Base-by-base conservation (phyloP, 225 moss, liverwort and hornwort genomes). In the Takakia lepidozioides region DNA sequence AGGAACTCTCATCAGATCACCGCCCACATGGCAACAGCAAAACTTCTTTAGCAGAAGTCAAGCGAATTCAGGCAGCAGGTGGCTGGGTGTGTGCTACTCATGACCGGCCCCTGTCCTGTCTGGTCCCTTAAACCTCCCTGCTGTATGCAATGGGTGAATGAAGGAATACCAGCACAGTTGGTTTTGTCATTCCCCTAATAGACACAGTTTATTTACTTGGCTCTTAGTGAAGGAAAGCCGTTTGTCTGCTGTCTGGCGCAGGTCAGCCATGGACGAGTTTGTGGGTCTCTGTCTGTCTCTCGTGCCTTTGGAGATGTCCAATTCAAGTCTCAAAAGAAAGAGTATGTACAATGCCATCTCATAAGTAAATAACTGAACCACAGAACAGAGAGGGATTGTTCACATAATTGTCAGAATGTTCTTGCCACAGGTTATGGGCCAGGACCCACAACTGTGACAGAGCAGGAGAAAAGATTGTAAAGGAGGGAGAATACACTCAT, bases 221-320 rank as follows among this genome's bases (percentile, higher is more conserved):
- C n/a, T 38, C 15, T 54, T 19, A 20, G 14, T 26, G 16, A 54
- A 11, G 19, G 13, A 20, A 2, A 36, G 32, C 4, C 7, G 10
- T 38, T 36, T 17, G 29, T 17, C 20, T 17, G 32, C 29, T 38
- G 17, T 36, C 17, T 20, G 14, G 68, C 65, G 63, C 89, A 95
- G 93, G 61, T 95, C n/a, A 82, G 60, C 47, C 30, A 82, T 62
- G 95, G 95, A 23, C 79, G 95, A 73, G 62, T 95, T 38, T 95
- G 90, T 65, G 84, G 86, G 28, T 63, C 66, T 44, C 82, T 95
- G 1, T 76, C 95, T 25, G 82, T 95, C 27, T 90, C 95, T 43
- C 76, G 95, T 11, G 95, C 95, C 37, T 95, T 95, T 53, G 95
- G 95, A 40, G 84, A 95, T 62, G 63, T 70, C 17, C 36, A 27